Percentiles rank a stretch among this genome's conserved stretches.
phyloP scores from a whole-genome alignment of 2,329 filamentous ascomycete genomes.

The Paecilomyces fulvus region DNA sequence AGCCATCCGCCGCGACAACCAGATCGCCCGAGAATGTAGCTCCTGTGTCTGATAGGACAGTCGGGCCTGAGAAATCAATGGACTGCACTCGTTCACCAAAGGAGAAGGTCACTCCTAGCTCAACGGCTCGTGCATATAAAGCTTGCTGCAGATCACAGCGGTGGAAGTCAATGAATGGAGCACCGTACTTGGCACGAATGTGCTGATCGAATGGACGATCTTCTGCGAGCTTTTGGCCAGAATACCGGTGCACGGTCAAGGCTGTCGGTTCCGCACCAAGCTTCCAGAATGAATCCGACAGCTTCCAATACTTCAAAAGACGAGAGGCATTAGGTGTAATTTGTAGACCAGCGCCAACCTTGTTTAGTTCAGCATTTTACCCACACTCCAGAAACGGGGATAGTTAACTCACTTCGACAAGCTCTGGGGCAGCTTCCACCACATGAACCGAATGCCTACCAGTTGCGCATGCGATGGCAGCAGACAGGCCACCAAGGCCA shows the following conservation, averaged over 20 bases:
- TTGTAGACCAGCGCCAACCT: not conserved
- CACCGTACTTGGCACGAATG: conserved; percentile 46
- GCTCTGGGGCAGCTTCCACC: not conserved
- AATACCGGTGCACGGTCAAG: conserved; percentile 27
- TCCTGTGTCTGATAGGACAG: not conserved
- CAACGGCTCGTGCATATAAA: not conserved
- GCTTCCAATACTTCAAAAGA: conserved; percentile 1
- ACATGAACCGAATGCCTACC: not conserved
- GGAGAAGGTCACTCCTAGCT: conserved; percentile 5
- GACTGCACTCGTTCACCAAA: not conserved
- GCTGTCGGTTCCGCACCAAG: conserved; percentile 22
- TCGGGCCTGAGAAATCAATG: not conserved
- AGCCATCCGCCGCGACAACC: not conserved
- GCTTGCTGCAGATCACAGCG: conserved; percentile 19
- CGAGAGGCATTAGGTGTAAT: not conserved
- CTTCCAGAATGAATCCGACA: conserved; percentile 17
- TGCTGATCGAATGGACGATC: conserved; percentile 46
- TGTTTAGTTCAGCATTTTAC: not conserved
- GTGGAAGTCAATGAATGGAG: conserved; percentile 54
- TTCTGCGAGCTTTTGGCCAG: conserved; percentile 29
- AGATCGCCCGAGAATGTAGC: not conserved
- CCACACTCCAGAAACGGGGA: not conserved
- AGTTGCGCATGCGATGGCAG: not conserved
- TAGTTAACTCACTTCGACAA: not conserved
- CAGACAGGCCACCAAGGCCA: not conserved